These are phyloP conservation scores for Solanum pinnatisectum DNA, from an alignment of 257 asterid species.

Conservation along the genomic window DNA sequence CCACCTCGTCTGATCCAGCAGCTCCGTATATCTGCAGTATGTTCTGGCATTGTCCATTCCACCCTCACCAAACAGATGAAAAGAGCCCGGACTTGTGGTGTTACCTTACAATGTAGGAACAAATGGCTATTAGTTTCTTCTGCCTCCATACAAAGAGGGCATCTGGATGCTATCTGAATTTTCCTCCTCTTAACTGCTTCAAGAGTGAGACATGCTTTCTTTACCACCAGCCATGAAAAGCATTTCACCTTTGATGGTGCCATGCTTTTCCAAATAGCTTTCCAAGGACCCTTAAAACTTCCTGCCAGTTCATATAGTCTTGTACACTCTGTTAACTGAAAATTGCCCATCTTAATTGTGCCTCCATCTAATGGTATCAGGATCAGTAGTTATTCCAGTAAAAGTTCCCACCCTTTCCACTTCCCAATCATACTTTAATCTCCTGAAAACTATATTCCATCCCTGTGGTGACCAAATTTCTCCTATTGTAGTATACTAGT, in stretches of 20 bases:
- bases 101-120: neutral
- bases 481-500: neutral
- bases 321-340: neutral
- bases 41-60: neutral
- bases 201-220: neutral
- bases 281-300: neutral
- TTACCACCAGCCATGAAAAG: neutral
- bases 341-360: neutral
- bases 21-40: neutral
- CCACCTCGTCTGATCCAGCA: neutral
- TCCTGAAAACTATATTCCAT: neutral
- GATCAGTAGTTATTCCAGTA: neutral
- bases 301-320: neutral
- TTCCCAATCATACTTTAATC: neutral
- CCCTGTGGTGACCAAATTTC: neutral
- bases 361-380: neutral
- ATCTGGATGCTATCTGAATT: neutral
- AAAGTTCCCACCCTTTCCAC: neutral
- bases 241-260: neutral
- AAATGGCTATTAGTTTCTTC: neutral
- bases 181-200: neutral
- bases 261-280: neutral
- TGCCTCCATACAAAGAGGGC: neutral
- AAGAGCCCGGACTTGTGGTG: neutral
- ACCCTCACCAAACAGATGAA: neutral